A percentile compares a stretch with the other conserved stretches of the same genome.
Evolutionary conservation across 2,329 filamentous ascomycete species (phyloP).

Genomic region (Pseudocercospora vitis): DNA sequence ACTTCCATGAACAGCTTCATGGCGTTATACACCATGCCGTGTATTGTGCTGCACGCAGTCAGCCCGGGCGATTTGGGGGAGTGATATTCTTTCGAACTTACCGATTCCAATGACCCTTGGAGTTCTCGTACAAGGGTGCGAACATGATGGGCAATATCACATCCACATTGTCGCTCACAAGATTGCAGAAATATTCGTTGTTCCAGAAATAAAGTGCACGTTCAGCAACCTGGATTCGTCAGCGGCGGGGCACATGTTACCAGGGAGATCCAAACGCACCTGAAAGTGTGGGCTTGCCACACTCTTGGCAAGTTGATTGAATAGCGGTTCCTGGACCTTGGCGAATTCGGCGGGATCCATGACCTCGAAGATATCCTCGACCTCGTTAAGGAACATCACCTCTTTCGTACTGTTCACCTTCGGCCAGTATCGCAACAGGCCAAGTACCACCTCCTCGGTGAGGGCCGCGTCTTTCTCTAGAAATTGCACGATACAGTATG

Average conservation of each 20-base stretch:
- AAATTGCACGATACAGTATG: slow-evolving; percentile 98
- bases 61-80: slow-evolving; percentile 1
- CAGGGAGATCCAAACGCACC: slow-evolving; percentile 41
- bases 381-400: slow-evolving; percentile 99
- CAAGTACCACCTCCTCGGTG: slow-evolving; percentile 96
- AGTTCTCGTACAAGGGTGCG: slow-evolving; percentile 95
- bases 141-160: slow-evolving; percentile 99
- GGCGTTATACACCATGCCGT: slow-evolving; percentile 99
- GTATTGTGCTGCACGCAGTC: slow-evolving; percentile 71
- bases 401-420: slow-evolving; percentile 99
- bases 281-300: slow-evolving; percentile 99
- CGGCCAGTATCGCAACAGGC: slow-evolving; percentile 93
- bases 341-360: slow-evolving; percentile 99
- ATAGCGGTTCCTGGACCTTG: slow-evolving; percentile 96
- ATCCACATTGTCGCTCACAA: slow-evolving; percentile 98
- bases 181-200: slow-evolving; percentile 99
- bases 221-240: slow-evolving; percentile 70
- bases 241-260: slow-evolving; percentile 6
- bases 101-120: slow-evolving; percentile 99
- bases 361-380: slow-evolving; percentile 98
- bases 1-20: slow-evolving; percentile 99
- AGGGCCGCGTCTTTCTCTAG: slow-evolving; percentile 95
- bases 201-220: slow-evolving; percentile 99
- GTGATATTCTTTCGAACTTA: slow-evolving; percentile 46
- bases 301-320: slow-evolving; percentile 96